These are phyloP conservation scores for Aspergillus uvarum DNA, from an alignment of 2,329 filamentous ascomycete species.

Conservation along the genomic window DNA sequence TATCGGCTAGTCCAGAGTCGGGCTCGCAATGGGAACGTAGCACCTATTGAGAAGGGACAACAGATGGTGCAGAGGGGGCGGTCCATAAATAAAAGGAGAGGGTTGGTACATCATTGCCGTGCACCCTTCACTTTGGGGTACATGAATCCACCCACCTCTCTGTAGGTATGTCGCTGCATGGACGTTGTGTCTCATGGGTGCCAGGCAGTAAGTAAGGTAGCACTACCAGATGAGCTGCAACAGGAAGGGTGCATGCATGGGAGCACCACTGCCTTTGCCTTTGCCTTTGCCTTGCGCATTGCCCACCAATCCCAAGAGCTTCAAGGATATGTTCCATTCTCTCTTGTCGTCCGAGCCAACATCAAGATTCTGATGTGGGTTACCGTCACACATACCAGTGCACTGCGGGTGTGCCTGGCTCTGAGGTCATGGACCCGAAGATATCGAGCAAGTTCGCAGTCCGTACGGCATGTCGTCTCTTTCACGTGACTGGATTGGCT, in stretches of 20 bases:
- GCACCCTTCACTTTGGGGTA: too few relatives aligned
- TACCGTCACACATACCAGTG: not conserved
- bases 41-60: too few relatives aligned
- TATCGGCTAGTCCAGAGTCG: too few relatives aligned
- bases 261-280: not conserved
- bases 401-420: not conserved
- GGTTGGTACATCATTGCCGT: too few relatives aligned
- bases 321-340: not conserved
- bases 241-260: too few relatives aligned
- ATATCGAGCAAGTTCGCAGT: not conserved
- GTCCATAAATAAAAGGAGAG: too few relatives aligned
- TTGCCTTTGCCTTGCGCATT: not conserved
- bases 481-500: not conserved
- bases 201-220: not conserved
- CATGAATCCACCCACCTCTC: too few relatives aligned
- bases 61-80: too few relatives aligned
- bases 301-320: not conserved
- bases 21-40: too few relatives aligned
- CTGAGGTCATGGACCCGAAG: not conserved
- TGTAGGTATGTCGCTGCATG: too few relatives aligned
- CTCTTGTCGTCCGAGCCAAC: not conserved
- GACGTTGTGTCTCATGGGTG: not conserved
- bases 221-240: too few relatives aligned
- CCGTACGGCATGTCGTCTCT: not conserved
- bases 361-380: not conserved